Evolutionary conservation across 306 rosid genomes (phyloP).

Genomic region (Heteromeles arbutifolia): DNA sequence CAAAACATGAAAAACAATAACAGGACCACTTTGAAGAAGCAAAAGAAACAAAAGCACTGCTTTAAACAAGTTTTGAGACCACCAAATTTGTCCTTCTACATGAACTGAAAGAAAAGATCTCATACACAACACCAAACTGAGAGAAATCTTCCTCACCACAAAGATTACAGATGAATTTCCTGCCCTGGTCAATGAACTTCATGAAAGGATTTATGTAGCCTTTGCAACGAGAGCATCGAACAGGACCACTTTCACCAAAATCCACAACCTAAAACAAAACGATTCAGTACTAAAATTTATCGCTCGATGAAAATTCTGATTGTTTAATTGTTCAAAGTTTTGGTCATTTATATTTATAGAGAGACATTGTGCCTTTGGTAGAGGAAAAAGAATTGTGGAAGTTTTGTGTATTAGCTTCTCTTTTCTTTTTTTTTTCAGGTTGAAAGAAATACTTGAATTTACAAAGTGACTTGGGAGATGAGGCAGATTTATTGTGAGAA

Average conservation of each 20-base stretch:
- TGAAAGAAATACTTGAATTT: background rate
- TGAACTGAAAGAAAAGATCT: background rate
- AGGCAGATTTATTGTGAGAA: background rate
- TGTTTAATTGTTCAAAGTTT: background rate
- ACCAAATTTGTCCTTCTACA: background rate
- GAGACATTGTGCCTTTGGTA: background rate
- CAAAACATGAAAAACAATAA: background rate
- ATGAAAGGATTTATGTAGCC: slow-evolving; percentile 94
- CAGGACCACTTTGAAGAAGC: background rate
- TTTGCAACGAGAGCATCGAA: slow-evolving; percentile 98
- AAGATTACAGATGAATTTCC: slow-evolving; percentile 85
- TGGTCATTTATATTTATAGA: background rate
- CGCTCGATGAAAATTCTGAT: background rate
- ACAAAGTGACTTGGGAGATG: background rate
- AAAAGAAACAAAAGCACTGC: background rate
- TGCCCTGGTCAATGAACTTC: slow-evolving; percentile 96
- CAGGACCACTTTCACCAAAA: slow-evolving; percentile 97
- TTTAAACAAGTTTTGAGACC: background rate
- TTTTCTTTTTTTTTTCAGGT: background rate
- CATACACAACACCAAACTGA: background rate
- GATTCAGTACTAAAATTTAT: background rate
- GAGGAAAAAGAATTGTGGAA: background rate
- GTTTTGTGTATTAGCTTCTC: background rate
- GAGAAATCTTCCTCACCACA: slow-evolving; percentile 67
- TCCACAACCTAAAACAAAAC: slow-evolving; percentile 69